Evolutionary conservation across 164 flowering plant genomes (phyloP), one percentile per base, ranked within the genome.

Genomic region (Nelumbo lutea): DNA sequence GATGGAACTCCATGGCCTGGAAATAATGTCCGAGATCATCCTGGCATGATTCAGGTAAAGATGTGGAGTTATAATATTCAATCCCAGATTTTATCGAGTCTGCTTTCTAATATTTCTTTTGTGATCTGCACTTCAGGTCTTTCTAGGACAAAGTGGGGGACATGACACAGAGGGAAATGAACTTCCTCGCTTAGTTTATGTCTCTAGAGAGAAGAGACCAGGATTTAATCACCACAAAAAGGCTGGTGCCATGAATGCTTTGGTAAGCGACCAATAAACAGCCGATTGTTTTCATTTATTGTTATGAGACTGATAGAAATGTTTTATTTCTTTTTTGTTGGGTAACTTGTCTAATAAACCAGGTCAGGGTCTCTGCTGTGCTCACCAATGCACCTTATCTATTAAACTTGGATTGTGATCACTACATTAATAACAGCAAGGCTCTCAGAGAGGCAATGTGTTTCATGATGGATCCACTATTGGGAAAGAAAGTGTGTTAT

Each of bases 1-100:
- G 94, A 88, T 74, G 94, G 94, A 55, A 85, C 88, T 65, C 86
- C 79, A 14, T 88, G 94, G 90, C 94, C 94, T 44, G 94, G 94
- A 15, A 88, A 88, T 70, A 86, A 83, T 74, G 81, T 80, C 58
- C 75, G 90, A n/a, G 94, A 88, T 75, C 94, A 88, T 78, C 94
- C 94, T 63, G 94, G 91, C 40, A 88, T 88, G 91, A 88, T 88
- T 73, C 94, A 88, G 90, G 94, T 84, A 48, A 9, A 14, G 6
- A 51, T 1, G 13, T 48, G 61, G 61, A 38, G 44, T 47, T 61
- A 42, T 8, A 47, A 11, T 9, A 2, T 45, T 2, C 7, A 15
- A 51, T 13, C 50, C 53, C 0, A 27, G 27, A 27, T 27, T 9
- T n/a, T 59, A 58, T 6, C 43, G 46, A 6, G 6, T 51, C 14